Base-by-base conservation (phyloP, 2,329 filamentous ascomycete genomes). In the Cladophialophora psammophila region DNA sequence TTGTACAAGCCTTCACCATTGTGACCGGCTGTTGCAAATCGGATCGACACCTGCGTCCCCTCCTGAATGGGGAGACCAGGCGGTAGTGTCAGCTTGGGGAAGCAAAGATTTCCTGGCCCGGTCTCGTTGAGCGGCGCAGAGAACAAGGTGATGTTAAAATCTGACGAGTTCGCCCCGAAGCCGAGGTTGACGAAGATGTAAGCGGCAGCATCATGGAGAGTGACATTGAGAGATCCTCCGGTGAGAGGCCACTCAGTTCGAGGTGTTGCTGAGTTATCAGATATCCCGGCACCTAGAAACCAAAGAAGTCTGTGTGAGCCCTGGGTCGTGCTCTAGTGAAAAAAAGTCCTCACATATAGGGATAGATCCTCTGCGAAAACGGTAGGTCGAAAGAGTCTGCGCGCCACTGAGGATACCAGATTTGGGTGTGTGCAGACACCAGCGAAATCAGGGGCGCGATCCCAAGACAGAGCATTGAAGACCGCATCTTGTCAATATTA, bases 181-280 rank as follows among this genome's bases (percentile, higher is more conserved):
- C 45, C 45, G 20, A 50, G 45, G 10, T 50, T 50, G 45, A 50
- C 26, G 18, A 50, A 50, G 45, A 50, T 50, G 45, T 50, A 50
- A 20, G 45, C 45, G 45, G 45, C 45, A 13, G 45, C 45, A 20
- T 50, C 45, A 12, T 50, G 45, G 45, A 50, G 45, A 50, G 45
- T 50, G 20, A 50, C 45, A 26, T 50, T 50, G 45, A 50, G 45
- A 50, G 45, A 50, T 12, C 45, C 45, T 31, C 45, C 45, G 5
- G 45, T 50, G 9, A 50, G 45, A 26, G 45, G 45, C 45, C 45
- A 50, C 20, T 50, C 45, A 7, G 45, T 50, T 10, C 45, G 45
- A 6, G 45, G 45, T 5, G 45, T 50, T 5, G 45, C 26, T 31
- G 45, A 26, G 10, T 50, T 50, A 8, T 50, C 45, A 12, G 45